Conservation (phyloP, 1,284 basidiomycete genomes). For the Cryptococcus sp. region DNA sequence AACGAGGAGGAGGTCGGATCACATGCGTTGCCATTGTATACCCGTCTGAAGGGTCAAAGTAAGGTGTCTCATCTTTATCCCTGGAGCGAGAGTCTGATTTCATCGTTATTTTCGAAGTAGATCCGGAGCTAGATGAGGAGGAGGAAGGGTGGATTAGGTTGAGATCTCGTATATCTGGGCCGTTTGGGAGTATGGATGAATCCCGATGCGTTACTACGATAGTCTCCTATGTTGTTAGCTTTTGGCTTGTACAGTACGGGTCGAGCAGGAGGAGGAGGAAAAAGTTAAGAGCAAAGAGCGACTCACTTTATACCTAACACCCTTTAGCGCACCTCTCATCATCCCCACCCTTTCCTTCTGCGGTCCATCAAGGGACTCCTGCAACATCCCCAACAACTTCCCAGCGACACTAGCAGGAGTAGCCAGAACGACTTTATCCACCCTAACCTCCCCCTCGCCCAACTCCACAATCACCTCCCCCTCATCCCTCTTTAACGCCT, state of each 20-base stretch:
- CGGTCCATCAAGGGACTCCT: constrained; percentile 12
- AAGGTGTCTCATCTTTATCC: not conserved
- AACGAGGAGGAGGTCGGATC: constrained; percentile 45
- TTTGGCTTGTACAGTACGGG: no score
- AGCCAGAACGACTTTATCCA: constrained; percentile 64
- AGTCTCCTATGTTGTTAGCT: constrained; percentile 37
- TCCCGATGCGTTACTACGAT: constrained; percentile 70
- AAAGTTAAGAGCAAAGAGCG: no score
- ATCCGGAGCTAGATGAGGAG: constrained; percentile 6
- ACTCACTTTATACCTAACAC: constrained; percentile 40
- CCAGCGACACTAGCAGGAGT: constrained; percentile 64
- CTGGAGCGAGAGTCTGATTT: not conserved
- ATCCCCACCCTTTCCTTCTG: constrained; percentile 15
- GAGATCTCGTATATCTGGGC: constrained; percentile 58
- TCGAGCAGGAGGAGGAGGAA: no score
- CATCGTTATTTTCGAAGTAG: not conserved
- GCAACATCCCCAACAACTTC: constrained; percentile 32
- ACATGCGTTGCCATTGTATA: constrained; percentile 65
- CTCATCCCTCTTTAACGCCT: constrained; percentile 10
- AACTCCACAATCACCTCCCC: not conserved
- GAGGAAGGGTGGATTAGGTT: constrained; percentile 55
- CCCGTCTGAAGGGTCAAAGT: not conserved
- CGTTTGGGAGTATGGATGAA: constrained; percentile 55
- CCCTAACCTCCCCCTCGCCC: constrained; percentile 36
- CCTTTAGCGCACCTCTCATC: constrained; percentile 28